A percentile compares a stretch with the other conserved stretches of the same genome.
Conservation (phyloP, 169 alveolate species). For the Sarcocystis neurona region DNA sequence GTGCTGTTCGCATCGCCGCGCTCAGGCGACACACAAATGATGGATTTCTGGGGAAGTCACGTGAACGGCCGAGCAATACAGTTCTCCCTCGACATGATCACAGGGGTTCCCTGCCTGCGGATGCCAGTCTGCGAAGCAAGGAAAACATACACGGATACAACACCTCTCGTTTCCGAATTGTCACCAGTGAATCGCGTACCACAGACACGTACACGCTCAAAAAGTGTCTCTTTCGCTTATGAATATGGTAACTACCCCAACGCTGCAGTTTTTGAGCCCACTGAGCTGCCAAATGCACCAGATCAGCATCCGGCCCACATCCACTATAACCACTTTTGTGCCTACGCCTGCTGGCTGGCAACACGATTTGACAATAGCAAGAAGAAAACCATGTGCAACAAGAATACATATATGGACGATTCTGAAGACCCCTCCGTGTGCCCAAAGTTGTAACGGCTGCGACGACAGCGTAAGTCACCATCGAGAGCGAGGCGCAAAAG, state of each 20-base stretch:
- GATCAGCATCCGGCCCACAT: constrained; percentile 34
- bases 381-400: constrained; percentile 25
- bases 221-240: too few relatives aligned
- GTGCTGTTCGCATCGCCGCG: constrained; percentile 64
- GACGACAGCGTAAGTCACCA: too few relatives aligned
- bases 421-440: too few relatives aligned
- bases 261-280: background rate
- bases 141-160: background rate
- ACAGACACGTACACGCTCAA: background rate
- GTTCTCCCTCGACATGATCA: constrained; percentile 42
- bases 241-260: background rate
- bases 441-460: too few relatives aligned
- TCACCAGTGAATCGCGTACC: background rate
- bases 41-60: constrained; percentile 51
- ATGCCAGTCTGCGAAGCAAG: constrained; percentile 59
- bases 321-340: constrained; percentile 57
- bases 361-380: constrained; percentile 44
- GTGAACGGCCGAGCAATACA: constrained; percentile 57
- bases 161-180: background rate
- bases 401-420: too few relatives aligned
- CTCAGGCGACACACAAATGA: constrained; percentile 50
- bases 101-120: constrained; percentile 47
- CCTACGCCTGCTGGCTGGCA: constrained; percentile 64
- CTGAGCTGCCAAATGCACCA: background rate
- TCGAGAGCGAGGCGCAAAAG: too few relatives aligned